phyloP scores from a whole-genome alignment of 2,329 filamentous ascomycete species.

The Penicillium sclerotiorum region DNA sequence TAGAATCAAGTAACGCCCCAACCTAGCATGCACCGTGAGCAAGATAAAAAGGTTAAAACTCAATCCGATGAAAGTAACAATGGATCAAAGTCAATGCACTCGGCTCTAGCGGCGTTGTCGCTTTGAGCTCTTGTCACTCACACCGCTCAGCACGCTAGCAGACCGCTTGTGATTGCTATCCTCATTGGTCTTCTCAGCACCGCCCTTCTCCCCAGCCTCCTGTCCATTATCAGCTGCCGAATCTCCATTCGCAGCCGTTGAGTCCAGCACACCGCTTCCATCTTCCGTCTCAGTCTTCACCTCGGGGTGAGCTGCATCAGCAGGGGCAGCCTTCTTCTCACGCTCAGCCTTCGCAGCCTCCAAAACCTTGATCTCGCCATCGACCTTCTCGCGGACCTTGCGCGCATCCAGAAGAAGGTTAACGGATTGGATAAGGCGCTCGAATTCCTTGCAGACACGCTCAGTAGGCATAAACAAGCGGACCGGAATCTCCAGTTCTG shows the following conservation, averaged over 20 bases:
- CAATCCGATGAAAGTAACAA: no score
- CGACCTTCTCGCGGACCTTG: slow-evolving; percentile 52
- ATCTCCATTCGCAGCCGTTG: slow-evolving; percentile 21
- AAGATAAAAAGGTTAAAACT: background rate
- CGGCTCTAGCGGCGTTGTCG: slow-evolving; percentile 49
- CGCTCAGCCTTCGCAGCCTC: slow-evolving; percentile 46
- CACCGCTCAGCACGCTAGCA: slow-evolving; percentile 74
- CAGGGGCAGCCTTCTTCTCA: slow-evolving; percentile 37
- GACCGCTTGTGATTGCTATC: slow-evolving; percentile 68
- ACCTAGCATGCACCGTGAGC: no score
- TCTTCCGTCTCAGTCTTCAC: slow-evolving; percentile 42
- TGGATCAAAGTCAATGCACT: no score
- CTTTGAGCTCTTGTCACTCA: slow-evolving; percentile 63
- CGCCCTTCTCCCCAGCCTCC: slow-evolving; percentile 6
- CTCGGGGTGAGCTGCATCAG: slow-evolving; percentile 31
- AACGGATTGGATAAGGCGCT: slow-evolving; percentile 51
- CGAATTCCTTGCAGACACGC: slow-evolving; percentile 53
- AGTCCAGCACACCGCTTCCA: slow-evolving; percentile 16
- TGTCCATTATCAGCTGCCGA: slow-evolving; percentile 15
- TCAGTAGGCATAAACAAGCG: slow-evolving; percentile 54
- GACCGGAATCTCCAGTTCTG: slow-evolving; percentile 50
- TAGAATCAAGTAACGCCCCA: no score
- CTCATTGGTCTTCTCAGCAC: slow-evolving; percentile 13
- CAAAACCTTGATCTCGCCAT: slow-evolving; percentile 51
- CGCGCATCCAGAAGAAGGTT: slow-evolving; percentile 51